Base-by-base conservation (phyloP, 805 yeast genomes). In the Metschnikowia baotianmanensis region DNA sequence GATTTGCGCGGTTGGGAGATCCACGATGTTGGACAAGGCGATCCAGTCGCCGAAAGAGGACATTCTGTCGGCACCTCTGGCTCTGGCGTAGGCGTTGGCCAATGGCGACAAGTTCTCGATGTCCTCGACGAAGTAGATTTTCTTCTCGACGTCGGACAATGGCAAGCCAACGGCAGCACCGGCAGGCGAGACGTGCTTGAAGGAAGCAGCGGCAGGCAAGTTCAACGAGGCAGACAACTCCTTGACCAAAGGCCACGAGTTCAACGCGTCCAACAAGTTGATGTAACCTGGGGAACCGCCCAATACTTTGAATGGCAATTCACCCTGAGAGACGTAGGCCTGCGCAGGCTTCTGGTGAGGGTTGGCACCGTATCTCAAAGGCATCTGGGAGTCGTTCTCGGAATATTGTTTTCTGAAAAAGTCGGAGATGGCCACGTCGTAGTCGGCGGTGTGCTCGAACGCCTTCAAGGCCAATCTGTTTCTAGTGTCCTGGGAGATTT, bases 51-150 rank as follows among this genome's bases (percentile, higher is more conserved):
- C 99, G 63, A 93, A 93, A 11, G 96, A 86, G 5, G 97, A 90
- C 99, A 93, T 93, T 78, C 99, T 84, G 71, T 93, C 99, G 54
- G 99, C 99, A 67, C 99, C 99, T 71, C 99, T 86, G 42, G 99
- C 99, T 72, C 98, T 86, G 27, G 99, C 99, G 61, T 93, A 93
- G 43, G 99, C 99, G 61, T 86, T 85, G 50, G 99, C 99, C 61
- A 93, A 77, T 42, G 99, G 98, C 10, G 97, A 87, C 63, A 93
- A 74, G 76, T 90, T 87, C 68, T 87, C 96, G 59, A 91, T 88
- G 65, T 88, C 96, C 54, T 81, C 82, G 50, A 93, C 99, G 63
- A 93, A 93, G 77, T 93, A 93, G 51, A 91, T 80, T 69, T 91
- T 86, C 78, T 89, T 90, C 75, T 93, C 99, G 49, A 82, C 73